phyloP scores from a whole-genome alignment of 164 flowering plant species.

The Vitis riparia region DNA sequence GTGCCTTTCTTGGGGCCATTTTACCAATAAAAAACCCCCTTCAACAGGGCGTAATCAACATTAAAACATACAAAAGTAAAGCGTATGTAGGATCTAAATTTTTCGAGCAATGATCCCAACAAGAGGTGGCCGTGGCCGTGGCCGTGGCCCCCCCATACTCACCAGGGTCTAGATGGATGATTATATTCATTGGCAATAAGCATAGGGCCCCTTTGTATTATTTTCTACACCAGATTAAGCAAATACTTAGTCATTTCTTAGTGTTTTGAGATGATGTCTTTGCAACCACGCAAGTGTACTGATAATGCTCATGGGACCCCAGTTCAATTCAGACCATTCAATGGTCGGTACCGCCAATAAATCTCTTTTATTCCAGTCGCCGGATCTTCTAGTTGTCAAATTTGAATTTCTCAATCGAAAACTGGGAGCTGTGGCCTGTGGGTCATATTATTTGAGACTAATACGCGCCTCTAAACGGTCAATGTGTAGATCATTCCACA shows the following conservation, averaged over 20 bases:
- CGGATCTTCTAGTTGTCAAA: neutral
- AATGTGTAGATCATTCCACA: no score
- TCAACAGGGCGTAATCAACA: no score
- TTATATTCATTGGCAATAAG: conserved; percentile 6
- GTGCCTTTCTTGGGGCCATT: no score
- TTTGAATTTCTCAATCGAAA: conserved; percentile 1
- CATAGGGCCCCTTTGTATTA: conserved; percentile 7
- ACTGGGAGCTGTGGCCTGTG: neutral
- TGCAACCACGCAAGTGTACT: conserved; percentile 14
- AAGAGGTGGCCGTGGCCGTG: no score
- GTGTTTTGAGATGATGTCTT: conserved; percentile 16
- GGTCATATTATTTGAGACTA: conserved; percentile 4
- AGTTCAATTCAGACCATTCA: neutral
- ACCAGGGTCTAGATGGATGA: neutral
- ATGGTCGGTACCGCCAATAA: neutral
- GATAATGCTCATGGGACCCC: conserved; percentile 8
- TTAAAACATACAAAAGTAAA: no score
- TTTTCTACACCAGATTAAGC: conserved; percentile 16
- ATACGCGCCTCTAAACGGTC: no score
- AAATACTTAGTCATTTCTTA: conserved; percentile 10
- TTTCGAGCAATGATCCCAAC: no score
- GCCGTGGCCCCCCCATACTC: no score
- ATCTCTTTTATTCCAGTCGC: neutral
- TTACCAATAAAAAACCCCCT: no score
- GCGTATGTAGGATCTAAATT: no score